A percentile compares a stretch with the other conserved stretches of the same genome.
Evolutionary conservation across 2,329 filamentous ascomycete genomes (phyloP).

Genomic region (Seiridium unicorne): DNA sequence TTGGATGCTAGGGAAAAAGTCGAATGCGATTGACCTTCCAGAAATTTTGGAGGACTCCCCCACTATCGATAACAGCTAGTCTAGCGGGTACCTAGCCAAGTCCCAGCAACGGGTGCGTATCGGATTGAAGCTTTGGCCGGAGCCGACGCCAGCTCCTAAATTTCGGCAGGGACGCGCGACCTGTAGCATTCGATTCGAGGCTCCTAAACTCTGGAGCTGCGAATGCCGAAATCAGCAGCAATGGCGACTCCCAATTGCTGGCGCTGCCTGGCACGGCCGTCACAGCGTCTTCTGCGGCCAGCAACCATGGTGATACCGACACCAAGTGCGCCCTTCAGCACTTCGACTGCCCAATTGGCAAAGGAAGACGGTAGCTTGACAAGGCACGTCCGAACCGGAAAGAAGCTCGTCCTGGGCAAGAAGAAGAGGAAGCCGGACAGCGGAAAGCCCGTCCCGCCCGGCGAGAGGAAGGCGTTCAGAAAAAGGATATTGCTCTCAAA

Average conservation of each 20-base stretch:
- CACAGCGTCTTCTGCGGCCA: conserved; percentile 23
- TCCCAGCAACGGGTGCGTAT: neutral
- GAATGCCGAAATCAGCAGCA: conserved; percentile 11
- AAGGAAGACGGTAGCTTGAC: conserved; percentile 11
- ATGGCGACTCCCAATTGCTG: conserved; percentile 60
- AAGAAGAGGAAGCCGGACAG: conserved; percentile 52
- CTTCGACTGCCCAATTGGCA: conserved; percentile 17
- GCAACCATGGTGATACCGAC: conserved; percentile 24
- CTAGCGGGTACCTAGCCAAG: neutral
- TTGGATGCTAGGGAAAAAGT: neutral
- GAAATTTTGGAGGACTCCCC: conserved; percentile 8
- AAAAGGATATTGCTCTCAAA: conserved; percentile 93
- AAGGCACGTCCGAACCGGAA: conserved; percentile 31
- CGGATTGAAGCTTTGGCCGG: conserved; percentile 5
- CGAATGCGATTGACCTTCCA: conserved; percentile 1
- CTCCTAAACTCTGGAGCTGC: too few species aligned
- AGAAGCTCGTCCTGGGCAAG: conserved; percentile 38
- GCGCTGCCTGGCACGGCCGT: conserved; percentile 54
- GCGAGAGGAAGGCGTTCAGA: conserved; percentile 82
- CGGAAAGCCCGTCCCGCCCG: conserved; percentile 61
- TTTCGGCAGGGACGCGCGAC: conserved; percentile 6
- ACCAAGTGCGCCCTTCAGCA: conserved; percentile 27
- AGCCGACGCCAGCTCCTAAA: conserved; percentile 7
- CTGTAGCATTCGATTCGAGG: neutral
- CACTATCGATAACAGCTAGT: conserved; percentile 14